Percentiles rank a stretch among this genome's conserved stretches.
Evolutionary conservation across 306 rosid genomes (phyloP).

Genomic region (Hippophae gyantsensis): DNA sequence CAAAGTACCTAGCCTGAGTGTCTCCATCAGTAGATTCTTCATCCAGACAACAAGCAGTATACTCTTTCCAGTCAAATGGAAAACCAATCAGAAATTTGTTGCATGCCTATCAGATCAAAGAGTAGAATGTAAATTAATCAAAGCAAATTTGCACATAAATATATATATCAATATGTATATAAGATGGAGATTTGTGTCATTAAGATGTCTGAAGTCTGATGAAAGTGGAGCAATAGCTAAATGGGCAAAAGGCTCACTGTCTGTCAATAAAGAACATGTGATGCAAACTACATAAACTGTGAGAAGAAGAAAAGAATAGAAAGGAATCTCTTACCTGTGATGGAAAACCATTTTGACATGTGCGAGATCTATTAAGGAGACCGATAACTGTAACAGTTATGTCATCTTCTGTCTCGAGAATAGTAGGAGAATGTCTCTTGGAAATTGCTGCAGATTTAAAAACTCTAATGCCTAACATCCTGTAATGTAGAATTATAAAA

Average conservation of each 20-base stretch:
- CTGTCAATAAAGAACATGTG: background rate
- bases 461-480: constrained; percentile 23
- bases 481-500: constrained; percentile 8
- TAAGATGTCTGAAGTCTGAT: background rate
- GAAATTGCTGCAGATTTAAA: constrained; percentile 32
- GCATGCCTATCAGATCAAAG: constrained; percentile 35
- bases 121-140: background rate
- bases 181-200: background rate
- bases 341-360: constrained; percentile 33
- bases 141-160: background rate
- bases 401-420: constrained; percentile 35
- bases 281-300: background rate
- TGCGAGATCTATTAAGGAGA: constrained; percentile 27
- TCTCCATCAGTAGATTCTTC: constrained; percentile 6
- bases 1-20: constrained; percentile 3
- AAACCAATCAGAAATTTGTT: constrained; percentile 50
- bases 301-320: background rate
- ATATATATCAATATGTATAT: background rate
- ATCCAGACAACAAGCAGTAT: constrained; percentile 13
- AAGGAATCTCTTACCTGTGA: constrained; percentile 20
- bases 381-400: constrained; percentile 22
- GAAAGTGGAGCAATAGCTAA: background rate
- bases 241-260: background rate
- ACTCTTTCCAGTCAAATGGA: constrained; percentile 65
- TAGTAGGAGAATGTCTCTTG: constrained; percentile 27